Evolutionary conservation across 768 basidiomycete genomes (phyloP), one percentile per base, ranked within the genome.

Genomic region (Collybia mongolica): DNA sequence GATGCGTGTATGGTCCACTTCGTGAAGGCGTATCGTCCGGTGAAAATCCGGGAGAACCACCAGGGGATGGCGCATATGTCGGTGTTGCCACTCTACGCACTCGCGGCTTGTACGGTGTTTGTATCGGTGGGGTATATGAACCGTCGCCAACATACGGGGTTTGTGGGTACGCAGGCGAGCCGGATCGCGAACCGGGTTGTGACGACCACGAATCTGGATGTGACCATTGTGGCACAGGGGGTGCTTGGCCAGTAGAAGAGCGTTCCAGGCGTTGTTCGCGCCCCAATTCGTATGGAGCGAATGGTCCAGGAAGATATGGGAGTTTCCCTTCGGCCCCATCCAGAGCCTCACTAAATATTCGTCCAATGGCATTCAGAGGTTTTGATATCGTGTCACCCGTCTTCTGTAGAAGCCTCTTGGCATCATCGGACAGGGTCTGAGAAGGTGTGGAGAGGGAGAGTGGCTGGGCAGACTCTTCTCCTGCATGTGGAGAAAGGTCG

Each of bases 371-470:
- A 55, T 74, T 90, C n/a, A 97, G 77, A 2, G 93, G 93, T 64
- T 93, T 93, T 6, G 89, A 93, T 49, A 96, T 87, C 0, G 83
- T 89, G 62, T 93, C 90, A 6, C 93, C 92, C 0, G 94, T 96
- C 64, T 88, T 89, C 67, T 93, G 93, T 39, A 96, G 75, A 24
- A 96, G 79, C 19, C 86, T 79, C 35, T 82, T 83, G 1, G 93
- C 93, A 60, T 95, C 93, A 46, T 90, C 83, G 0, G 74, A 73
- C 18, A 81, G 60, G 0, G 72, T 73, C 60, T 78, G 77, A 0
- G 73, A 69, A 1, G 87, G 77, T 8, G 80, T 72, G 4, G 83
- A 76, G 7, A 92, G 70, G 0, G 89, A 70, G 8, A 96, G 79
- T 0, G 84, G 87, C 56, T 86, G 79, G 0, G 94, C 94, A 3